Base-by-base conservation (phyloP, 805 yeast species). In the Lipomyces chichibuensis region DNA sequence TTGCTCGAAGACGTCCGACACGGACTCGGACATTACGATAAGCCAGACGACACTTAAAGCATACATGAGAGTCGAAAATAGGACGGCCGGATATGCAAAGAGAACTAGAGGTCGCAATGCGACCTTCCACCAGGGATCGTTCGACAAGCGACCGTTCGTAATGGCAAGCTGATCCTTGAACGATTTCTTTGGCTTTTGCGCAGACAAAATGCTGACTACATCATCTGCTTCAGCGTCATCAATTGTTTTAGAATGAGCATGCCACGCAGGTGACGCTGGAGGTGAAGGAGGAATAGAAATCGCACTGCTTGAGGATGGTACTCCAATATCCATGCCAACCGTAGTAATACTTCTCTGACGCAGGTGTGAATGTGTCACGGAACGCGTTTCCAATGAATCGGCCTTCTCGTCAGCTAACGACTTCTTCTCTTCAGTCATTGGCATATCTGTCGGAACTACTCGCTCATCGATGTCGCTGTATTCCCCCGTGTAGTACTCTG, bases 21-120 rank as follows among this genome's bases (percentile, higher is more conserved):
- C 81, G 0, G 86, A 80, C 72, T 86, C 89, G 1, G 88, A 84
- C 57, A 87, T 83, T 37, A 86, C 84, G 73, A 87, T 86, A 57
- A 87, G 81, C 89, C 89, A 87, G 23, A 86, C 87, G 25, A 87
- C 87, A 17, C 88, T 85, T 62, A 86, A 77, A 0, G 87, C 78
- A 73, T 87, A 86, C 2, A 84, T 74, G 8, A 86, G 72, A 0
- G 88, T 78, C 0, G 87, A 83, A 72, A 80, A 87, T 3, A 84
- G 72, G 20, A 87, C 78, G 0, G 84, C 77, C 0, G 89, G 88
- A 74, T 86, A 87, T 4, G 72, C 62, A 33, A 77, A 72, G 4
- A 87, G 79, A 32, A 82, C 80, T 66, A 86, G 81, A 1, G 90
- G 90, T 55, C 90, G 77, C 23, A 84, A 68, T 13, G 84, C 82